These are phyloP conservation scores for Chlorella sp. DNA, from an alignment of 139 green algal species.

Conservation along the genomic window DNA sequence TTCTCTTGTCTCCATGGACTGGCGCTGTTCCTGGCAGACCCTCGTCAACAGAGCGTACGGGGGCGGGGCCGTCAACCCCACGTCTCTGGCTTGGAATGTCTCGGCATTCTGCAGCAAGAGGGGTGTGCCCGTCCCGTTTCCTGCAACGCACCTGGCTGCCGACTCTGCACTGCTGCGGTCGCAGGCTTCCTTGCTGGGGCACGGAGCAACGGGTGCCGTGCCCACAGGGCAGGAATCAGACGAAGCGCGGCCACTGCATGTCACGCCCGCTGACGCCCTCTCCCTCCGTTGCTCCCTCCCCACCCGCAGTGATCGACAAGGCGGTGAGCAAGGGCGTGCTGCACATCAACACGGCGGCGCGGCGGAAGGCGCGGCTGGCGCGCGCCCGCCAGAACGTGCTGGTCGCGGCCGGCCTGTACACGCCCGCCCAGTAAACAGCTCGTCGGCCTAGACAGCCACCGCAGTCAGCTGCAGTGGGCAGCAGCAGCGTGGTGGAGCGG, in stretches of 20 bases:
- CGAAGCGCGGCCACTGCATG: neutral
- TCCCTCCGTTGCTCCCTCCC: neutral
- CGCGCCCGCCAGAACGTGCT: conserved; percentile 66
- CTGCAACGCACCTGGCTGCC: too few species aligned
- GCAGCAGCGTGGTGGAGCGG: too few species aligned
- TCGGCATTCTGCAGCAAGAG: conserved; percentile 70
- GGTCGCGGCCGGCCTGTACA: conserved; percentile 70
- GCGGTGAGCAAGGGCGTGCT: conserved; percentile 84
- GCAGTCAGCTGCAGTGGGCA: too few species aligned
- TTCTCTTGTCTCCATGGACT: too few species aligned
- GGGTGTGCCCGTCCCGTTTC: neutral
- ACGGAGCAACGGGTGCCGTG: too few species aligned
- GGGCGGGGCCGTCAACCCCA: too few species aligned
- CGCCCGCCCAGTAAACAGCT: conserved; percentile 38
- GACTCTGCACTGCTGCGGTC: too few species aligned
- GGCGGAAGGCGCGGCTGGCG: conserved; percentile 84
- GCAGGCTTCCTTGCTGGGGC: too few species aligned
- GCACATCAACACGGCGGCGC: conserved; percentile 84
- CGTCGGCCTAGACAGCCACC: too few species aligned
- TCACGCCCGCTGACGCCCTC: neutral
- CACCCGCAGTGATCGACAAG: conserved; percentile 45
- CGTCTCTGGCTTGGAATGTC: too few species aligned
- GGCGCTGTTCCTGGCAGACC: too few species aligned
- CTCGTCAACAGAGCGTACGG: too few species aligned
- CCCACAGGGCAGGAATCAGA: neutral